phyloP scores from a whole-genome alignment of 78 protist genomes.

The Dictyostelium capitatum region DNA sequence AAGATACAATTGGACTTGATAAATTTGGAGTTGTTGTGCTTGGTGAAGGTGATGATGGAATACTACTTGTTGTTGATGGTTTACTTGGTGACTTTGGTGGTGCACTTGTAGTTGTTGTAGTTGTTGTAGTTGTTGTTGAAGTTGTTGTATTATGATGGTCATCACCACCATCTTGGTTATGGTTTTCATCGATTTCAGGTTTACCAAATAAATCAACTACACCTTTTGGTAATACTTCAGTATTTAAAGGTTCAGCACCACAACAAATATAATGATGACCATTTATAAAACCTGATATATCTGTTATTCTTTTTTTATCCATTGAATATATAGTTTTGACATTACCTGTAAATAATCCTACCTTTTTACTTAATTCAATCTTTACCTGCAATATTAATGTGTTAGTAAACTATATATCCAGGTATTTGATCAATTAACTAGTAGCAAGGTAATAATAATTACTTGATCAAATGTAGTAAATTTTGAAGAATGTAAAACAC shows the following conservation, averaged over 20 bases:
- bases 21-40: background rate
- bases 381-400: too few relatives aligned
- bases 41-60: background rate
- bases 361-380: conserved; percentile 37
- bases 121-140: conserved; percentile 1
- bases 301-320: conserved; percentile 46
- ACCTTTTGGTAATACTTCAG: conserved; percentile 31
- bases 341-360: conserved; percentile 63
- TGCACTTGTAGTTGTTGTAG: background rate
- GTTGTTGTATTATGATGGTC: background rate
- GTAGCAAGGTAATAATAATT: background rate
- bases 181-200: background rate
- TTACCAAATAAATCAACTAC: conserved; percentile 26
- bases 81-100: background rate
- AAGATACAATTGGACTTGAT: background rate
- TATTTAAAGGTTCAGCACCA: conserved; percentile 77
- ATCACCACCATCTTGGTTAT: background rate
- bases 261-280: conserved; percentile 68
- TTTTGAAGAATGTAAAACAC: conserved; percentile 52
- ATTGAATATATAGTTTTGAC: conserved; percentile 38
- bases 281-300: conserved; percentile 11
- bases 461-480: conserved; percentile 76
- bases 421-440: background rate
- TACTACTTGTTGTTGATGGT: background rate
- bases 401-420: too few relatives aligned